Conservation (phyloP, 768 basidiomycete species). For the Lactarius tabidus region DNA sequence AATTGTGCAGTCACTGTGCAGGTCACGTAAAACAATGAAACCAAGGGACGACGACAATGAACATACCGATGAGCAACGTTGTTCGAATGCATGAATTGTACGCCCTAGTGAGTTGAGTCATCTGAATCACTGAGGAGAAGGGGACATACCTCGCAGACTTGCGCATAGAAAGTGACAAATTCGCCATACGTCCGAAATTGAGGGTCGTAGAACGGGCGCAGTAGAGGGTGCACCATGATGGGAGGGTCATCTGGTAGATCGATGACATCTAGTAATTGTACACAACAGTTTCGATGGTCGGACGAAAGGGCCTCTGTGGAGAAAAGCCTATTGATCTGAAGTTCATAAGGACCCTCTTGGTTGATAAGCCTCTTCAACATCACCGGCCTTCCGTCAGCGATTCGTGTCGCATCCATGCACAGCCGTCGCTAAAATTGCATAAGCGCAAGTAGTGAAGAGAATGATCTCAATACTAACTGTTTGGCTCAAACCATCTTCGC, state of each 20-base stretch:
- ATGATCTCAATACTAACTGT: neutral
- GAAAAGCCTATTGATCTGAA: constrained; percentile 7
- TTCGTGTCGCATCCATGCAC: constrained; percentile 18
- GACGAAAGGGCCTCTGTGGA: constrained; percentile 23
- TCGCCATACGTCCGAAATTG: constrained; percentile 36
- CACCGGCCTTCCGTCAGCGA: constrained; percentile 11
- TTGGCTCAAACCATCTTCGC: constrained; percentile 18
- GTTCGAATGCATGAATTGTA: constrained; percentile 20
- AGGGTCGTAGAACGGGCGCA: constrained; percentile 31
- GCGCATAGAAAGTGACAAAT: constrained; percentile 32
- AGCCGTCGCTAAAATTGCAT: neutral
- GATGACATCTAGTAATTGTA: constrained; percentile 27
- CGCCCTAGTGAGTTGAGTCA: neutral
- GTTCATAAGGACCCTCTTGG: constrained; percentile 5
- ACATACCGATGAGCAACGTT: constrained; percentile 21
- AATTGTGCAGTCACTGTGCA: constrained; percentile 7
- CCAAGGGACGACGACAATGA: too few species aligned
- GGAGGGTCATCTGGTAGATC: constrained; percentile 23
- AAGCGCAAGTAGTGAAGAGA: neutral
- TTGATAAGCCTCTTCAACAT: constrained; percentile 5
- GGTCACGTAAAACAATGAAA: neutral
- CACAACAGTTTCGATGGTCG: constrained; percentile 31
- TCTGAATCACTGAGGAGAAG: neutral
- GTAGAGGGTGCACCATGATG: constrained; percentile 35
- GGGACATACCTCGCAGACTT: constrained; percentile 35